Base-by-base conservation (phyloP, 805 yeast genomes). In the Saturnispora halmiae region DNA sequence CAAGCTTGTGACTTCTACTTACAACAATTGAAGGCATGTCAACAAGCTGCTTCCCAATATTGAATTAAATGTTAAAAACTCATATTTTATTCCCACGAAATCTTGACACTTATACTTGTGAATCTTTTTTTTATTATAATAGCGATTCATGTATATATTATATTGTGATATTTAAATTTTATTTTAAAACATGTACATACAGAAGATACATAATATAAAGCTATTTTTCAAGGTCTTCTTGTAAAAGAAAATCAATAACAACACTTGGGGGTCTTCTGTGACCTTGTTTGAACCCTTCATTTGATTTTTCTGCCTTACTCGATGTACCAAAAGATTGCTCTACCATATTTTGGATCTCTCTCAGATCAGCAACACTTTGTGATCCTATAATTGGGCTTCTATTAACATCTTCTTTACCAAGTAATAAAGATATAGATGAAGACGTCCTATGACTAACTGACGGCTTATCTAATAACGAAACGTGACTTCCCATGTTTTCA, bases 11-110 rank as follows among this genome's bases (percentile, higher is more conserved):
- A 88, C 59, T 92, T 75, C 76, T 92, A 92, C 68, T 73, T 92
- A 67, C 96, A 92, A 69, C 96, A 90, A 70, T 79, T 92, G 64
- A 90, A 84, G 71, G 94, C 96, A 16, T 92, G 98, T 67, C 96
- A 92, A 69, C 86, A 83, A 65, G 95, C 96, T 53, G 72, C 95
- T 41, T 75, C 79, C 51, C 84, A 75, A 54, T 88, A 83, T 63
- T 88, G 3, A 9, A 19, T 19, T 24, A 20, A 9, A 20, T 18
- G 16, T 11, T 20, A n/a, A 11, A 15, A 21, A 11, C 20, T 18
- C 8, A 15, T 16, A 8, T 13, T 30, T 30, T 22, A 33, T 33
- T 22, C 36, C 35, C 25, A n/a, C n/a, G n/a, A n/a, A n/a, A n/a
- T n/a, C n/a, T n/a, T n/a, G n/a, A n/a, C n/a, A n/a, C n/a, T n/a